Base-by-base conservation (phyloP, 2,329 filamentous ascomycete species). In the Colletotrichum filicis region DNA sequence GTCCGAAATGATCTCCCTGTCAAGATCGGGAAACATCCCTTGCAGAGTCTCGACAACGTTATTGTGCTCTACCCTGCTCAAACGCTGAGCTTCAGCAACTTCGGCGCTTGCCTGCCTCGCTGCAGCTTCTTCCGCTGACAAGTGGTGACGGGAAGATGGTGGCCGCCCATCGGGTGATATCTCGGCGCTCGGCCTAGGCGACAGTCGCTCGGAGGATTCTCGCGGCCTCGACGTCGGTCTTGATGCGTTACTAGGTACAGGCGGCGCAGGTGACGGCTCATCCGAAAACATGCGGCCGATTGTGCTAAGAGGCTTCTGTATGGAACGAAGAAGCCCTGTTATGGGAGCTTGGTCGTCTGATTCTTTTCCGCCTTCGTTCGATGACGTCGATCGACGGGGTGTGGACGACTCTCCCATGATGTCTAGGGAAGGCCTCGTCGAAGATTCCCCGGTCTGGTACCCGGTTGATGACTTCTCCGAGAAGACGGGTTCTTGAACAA, bases 21-120 rank as follows among this genome's bases (percentile, higher is more conserved):
- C 97, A 63, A 99, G 86, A 79, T 97, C 95, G 1, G 97, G 97
- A 81, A 99, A 99, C 97, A 99, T 99, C 77, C 95, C 93, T 60
- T 94, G 92, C 70, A 99, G 85, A 46, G 97, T 98, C 83, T 98
- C 97, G 3, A 98, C 96, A 8, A 99, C 92, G 77, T 95, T 96
- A 66, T 91, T 88, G 82, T 98, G 95, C 86, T 99, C 97, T 68
- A 93, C 92, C 46, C 92, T 88, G 76, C 97, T 92, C 73, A 98
- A 91, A 19, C 93, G 88, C 76, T 95, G 91, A 8, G 96, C 96
- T 81, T 99, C 94, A 11, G 96, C 96, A 7, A 90, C 91, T 82
- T 98, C 96, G 1, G 94, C 95, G 76, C 94, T 97, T 1, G 96
- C 96, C 83, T 98, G 96, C 63, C 95, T 88, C 3, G 95, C 95